Conservation (phyloP, 352 stramenopile genomes). For the Phytophthora chlamydospora region DNA sequence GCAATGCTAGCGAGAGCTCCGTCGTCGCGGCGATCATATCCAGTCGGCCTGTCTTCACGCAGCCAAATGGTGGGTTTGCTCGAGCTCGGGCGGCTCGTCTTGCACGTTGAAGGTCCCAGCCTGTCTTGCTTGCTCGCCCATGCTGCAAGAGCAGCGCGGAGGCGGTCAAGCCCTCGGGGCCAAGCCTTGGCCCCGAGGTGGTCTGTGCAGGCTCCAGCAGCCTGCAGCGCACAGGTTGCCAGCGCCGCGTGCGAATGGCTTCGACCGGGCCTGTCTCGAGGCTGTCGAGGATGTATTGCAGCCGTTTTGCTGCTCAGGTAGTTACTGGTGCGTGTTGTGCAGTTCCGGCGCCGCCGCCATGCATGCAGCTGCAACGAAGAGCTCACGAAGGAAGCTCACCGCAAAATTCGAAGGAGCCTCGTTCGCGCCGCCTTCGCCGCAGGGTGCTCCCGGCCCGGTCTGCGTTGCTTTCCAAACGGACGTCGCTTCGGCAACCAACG, state of each 20-base stretch:
- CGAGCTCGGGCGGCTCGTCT: conserved; percentile 17
- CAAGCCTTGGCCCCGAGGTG: too few relatives aligned
- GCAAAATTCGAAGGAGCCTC: conserved; percentile 14
- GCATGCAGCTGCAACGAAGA: not conserved
- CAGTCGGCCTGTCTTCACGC: conserved; percentile 26
- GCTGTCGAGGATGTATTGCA: conserved; percentile 4
- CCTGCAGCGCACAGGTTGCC: too few relatives aligned
- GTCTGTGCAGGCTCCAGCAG: too few relatives aligned
- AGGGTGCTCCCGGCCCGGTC: conserved; percentile 1
- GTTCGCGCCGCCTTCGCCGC: conserved; percentile 16
- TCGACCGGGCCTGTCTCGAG: conserved; percentile 2
- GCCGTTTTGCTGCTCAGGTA: conserved; percentile 12
- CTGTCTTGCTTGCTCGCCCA: conserved; percentile 17
- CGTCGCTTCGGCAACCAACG: too few relatives aligned
- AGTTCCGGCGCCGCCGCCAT: conserved; percentile 6
- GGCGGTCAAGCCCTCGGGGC: too few relatives aligned
- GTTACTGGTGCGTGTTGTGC: conserved; percentile 1
- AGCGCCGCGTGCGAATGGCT: conserved; percentile 3
- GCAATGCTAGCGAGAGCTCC: not conserved
- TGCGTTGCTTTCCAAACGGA: too few relatives aligned
- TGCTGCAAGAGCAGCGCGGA: conserved; percentile 17
- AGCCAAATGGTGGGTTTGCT: conserved; percentile 16
- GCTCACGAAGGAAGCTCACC: not conserved
- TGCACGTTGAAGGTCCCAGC: conserved; percentile 11
- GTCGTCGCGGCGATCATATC: conserved; percentile 4